Conservation (phyloP, 257 asterid genomes). For the Solanum ossicruentum region DNA sequence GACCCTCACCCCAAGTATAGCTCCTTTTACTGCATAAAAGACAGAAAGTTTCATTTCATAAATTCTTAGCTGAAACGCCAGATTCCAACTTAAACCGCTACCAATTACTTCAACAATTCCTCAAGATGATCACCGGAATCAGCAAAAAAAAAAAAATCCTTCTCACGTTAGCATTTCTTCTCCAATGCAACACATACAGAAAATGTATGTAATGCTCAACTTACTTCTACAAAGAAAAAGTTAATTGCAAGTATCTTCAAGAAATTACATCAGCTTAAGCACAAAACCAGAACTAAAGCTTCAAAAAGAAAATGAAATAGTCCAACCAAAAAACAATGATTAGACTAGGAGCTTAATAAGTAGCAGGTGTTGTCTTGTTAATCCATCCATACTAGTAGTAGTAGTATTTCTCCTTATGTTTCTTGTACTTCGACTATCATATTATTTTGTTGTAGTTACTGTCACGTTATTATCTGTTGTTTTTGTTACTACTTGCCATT, state of each 20-base stretch:
- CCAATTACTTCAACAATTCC: not conserved
- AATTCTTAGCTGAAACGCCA: not conserved
- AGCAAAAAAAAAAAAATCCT: not conserved
- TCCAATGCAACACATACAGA: not conserved
- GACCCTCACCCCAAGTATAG: conserved; percentile 5
- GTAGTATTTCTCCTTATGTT: too few species aligned
- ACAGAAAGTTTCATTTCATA: not conserved
- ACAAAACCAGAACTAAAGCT: not conserved
- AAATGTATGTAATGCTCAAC: not conserved
- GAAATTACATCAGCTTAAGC: not conserved
- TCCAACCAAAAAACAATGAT: not conserved
- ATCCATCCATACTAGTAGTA: too few species aligned
- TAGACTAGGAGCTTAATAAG: too few species aligned
- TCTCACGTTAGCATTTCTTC: not conserved
- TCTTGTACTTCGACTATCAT: too few species aligned
- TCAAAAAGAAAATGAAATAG: not conserved
- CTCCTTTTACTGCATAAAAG: conserved; percentile 22
- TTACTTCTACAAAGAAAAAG: not conserved
- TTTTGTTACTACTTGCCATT: too few species aligned
- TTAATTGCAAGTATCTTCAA: not conserved
- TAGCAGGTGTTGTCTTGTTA: too few species aligned
- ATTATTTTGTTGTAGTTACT: too few species aligned
- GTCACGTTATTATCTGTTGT: too few species aligned
- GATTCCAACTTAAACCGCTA: not conserved
- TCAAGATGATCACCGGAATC: not conserved